These are phyloP conservation scores for Vitis cinerea DNA, from an alignment of 164 flowering plant species.

Conservation along the genomic window DNA sequence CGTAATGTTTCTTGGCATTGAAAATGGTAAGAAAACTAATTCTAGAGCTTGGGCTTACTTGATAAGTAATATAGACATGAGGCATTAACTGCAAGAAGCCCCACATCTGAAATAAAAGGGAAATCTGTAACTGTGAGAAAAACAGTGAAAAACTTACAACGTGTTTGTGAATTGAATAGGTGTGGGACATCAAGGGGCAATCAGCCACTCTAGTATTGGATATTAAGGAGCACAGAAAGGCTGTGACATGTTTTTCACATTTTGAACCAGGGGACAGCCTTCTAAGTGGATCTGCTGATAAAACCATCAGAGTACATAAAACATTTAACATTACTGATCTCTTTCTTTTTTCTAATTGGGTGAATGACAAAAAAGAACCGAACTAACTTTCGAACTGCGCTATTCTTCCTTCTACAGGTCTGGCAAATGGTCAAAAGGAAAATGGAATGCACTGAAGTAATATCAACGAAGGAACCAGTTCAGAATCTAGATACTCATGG, in stretches of 20 bases:
- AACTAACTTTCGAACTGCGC: not conserved
- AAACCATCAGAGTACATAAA: conserved; percentile 59
- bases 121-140: not conserved
- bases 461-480: conserved; percentile 53
- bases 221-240: conserved; percentile 62
- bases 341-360: not conserved
- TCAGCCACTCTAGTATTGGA: conserved; percentile 55
- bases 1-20: not conserved
- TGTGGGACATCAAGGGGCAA: conserved; percentile 67
- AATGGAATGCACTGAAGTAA: conserved; percentile 60
- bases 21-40: not conserved
- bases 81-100: not conserved
- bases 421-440: conserved; percentile 61
- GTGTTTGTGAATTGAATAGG: conserved; percentile 30
- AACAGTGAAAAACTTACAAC: not conserved
- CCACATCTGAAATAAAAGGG: conserved; percentile 1
- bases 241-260: conserved; percentile 70
- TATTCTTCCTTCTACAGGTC: conserved; percentile 36
- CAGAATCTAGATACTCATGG: conserved; percentile 50
- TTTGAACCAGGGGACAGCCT: conserved; percentile 63
- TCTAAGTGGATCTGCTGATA: conserved; percentile 74
- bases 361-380: not conserved
- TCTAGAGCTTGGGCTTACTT: not conserved
- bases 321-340: not conserved
- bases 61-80: not conserved